Evolutionary conservation across 1,284 basidiomycete species (phyloP).

Genomic region (Ganoderma sp.): DNA sequence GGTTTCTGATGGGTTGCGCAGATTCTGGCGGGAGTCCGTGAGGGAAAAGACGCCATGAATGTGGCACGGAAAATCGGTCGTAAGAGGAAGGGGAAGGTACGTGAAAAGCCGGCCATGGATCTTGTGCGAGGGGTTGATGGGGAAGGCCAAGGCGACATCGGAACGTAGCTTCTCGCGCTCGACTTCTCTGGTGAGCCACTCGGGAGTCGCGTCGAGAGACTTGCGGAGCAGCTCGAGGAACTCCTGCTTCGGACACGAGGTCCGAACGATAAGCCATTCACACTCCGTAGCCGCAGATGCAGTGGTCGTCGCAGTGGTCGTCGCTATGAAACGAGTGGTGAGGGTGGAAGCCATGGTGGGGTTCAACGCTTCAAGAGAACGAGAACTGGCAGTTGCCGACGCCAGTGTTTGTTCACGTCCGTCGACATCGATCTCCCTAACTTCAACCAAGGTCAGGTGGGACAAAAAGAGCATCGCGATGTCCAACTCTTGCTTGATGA

Average conservation of each 20-base stretch:
- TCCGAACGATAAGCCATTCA: slow-evolving; percentile 40
- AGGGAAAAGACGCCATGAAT: slow-evolving; percentile 55
- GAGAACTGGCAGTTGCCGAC: slow-evolving; percentile 22
- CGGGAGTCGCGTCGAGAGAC: slow-evolving; percentile 29
- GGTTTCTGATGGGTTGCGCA: slow-evolving; percentile 50
- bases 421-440: slow-evolving; percentile 43
- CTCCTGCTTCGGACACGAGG: slow-evolving; percentile 33
- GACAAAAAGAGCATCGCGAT: slow-evolving; percentile 53
- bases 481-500: slow-evolving; percentile 49
- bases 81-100: slow-evolving; percentile 53
- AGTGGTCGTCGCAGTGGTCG: not conserved
- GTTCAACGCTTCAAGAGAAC: not conserved
- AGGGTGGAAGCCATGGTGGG: not conserved
- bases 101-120: slow-evolving; percentile 51
- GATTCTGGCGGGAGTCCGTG: slow-evolving; percentile 51
- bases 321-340: not conserved
- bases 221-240: slow-evolving; percentile 35
- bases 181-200: slow-evolving; percentile 35
- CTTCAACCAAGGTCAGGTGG: slow-evolving; percentile 46
- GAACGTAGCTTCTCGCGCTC: slow-evolving; percentile 49
- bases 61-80: slow-evolving; percentile 52
- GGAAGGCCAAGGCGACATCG: slow-evolving; percentile 45
- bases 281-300: not conserved
- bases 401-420: slow-evolving; percentile 34
- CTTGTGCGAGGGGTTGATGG: not conserved